Conservation (phyloP, 306 rosid species). For the Datisca glomerata region DNA sequence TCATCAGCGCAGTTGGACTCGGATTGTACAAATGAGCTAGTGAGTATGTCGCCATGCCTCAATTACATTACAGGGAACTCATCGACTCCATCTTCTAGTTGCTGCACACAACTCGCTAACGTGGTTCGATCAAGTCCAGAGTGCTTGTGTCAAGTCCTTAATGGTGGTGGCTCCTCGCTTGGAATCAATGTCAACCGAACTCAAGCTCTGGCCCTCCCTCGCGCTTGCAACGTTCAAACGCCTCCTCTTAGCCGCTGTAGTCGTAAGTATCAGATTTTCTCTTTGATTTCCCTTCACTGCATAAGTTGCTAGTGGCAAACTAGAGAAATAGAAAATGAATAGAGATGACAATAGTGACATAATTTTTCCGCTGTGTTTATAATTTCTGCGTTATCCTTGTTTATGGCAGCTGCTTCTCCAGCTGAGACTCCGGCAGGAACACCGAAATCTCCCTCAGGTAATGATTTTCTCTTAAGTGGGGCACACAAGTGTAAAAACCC, state of each 20-base stretch:
- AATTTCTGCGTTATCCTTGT: neutral
- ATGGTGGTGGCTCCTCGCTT: constrained; percentile 36
- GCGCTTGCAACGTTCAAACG: constrained; percentile 58
- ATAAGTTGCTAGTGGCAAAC: neutral
- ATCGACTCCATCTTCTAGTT: constrained; percentile 53
- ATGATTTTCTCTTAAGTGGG: neutral
- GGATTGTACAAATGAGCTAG: constrained; percentile 37
- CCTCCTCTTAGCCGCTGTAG: constrained; percentile 45
- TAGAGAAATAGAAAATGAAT: neutral
- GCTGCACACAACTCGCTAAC: constrained; percentile 53
- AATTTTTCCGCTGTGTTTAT: neutral
- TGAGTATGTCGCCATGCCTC: constrained; percentile 64
- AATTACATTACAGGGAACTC: constrained; percentile 49
- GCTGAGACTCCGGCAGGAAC: constrained; percentile 50
- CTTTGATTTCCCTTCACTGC: neutral
- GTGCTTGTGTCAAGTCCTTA: constrained; percentile 60
- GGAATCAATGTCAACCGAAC: constrained; percentile 55
- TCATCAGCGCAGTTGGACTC: constrained; percentile 30
- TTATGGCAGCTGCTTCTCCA: constrained; percentile 35
- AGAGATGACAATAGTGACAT: neutral
- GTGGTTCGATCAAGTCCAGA: constrained; percentile 47
- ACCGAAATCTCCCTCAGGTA: constrained; percentile 47
- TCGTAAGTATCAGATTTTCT: constrained; percentile 28
- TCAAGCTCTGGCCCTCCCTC: constrained; percentile 56
- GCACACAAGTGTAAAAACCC: too few species aligned